Percentiles rank a stretch among this genome's conserved stretches.
These are phyloP conservation scores for Penicillium rolfsii DNA, from an alignment of 2,329 filamentous ascomycete species.

Conservation along the genomic window DNA sequence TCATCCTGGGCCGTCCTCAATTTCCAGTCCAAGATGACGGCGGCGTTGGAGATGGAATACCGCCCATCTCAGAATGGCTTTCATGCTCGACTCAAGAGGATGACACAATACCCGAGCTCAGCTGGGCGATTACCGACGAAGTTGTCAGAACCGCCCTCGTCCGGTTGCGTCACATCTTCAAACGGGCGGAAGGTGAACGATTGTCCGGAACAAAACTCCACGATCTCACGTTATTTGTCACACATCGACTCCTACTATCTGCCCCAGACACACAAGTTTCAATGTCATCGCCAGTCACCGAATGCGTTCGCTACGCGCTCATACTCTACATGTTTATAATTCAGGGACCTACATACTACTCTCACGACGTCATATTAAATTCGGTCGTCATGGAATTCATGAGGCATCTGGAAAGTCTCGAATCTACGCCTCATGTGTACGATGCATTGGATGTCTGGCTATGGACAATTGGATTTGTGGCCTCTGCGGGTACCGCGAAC, in stretches of 20 bases:
- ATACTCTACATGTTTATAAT: conserved; percentile 58
- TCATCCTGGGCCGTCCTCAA: conserved; percentile 58
- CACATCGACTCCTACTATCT: conserved; percentile 53
- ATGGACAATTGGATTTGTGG: conserved; percentile 47
- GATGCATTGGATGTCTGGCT: conserved; percentile 49
- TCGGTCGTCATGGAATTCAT: conserved; percentile 41
- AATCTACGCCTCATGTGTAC: conserved; percentile 9
- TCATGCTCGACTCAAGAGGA: conserved; percentile 29
- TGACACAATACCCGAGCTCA: conserved; percentile 15
- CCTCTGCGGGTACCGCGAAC: conserved; percentile 12
- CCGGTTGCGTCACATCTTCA: conserved; percentile 53
- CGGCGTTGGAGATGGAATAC: conserved; percentile 55
- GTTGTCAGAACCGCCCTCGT: conserved; percentile 44
- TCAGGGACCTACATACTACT: conserved; percentile 61
- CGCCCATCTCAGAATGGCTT: conserved; percentile 56
- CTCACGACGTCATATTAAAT: conserved; percentile 50
- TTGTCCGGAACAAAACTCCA: conserved; percentile 53
- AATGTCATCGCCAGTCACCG: conserved; percentile 35
- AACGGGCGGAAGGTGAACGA: conserved; percentile 31
- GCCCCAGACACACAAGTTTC: neutral
- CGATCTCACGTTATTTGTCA: conserved; percentile 59
- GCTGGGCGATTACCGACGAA: conserved; percentile 38
- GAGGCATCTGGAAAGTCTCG: conserved; percentile 32
- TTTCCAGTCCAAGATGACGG: conserved; percentile 57
- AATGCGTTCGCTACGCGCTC: conserved; percentile 54